A percentile compares a stretch with the other conserved stretches of the same genome.
Conservation (phyloP, 2,329 filamentous ascomycete species). For the Diplodia corticola region DNA sequence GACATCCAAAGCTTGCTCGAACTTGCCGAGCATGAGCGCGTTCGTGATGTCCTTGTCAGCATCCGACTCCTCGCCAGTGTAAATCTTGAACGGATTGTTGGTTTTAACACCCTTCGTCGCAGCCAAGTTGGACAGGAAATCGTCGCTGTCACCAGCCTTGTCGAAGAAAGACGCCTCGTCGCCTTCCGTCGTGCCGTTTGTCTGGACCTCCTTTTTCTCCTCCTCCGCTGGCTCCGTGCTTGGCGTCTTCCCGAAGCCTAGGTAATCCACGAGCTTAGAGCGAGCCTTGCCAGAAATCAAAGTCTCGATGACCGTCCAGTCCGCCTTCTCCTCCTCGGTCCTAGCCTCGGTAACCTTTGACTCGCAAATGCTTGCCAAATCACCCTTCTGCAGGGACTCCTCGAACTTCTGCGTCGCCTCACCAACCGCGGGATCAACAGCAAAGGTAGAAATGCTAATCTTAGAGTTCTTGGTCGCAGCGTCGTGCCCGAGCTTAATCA, state of each 20-base stretch:
- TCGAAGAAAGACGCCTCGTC: conserved; percentile 74
- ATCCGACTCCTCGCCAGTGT: conserved; percentile 77
- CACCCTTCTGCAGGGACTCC: conserved; percentile 72
- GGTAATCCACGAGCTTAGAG: conserved; percentile 79
- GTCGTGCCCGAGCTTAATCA: conserved; percentile 74
- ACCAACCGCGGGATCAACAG: conserved; percentile 82
- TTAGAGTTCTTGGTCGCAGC: conserved; percentile 66
- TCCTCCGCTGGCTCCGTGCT: conserved; percentile 49
- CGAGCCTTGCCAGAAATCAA: conserved; percentile 83
- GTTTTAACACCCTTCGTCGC: conserved; percentile 90
- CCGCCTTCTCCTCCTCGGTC: conserved; percentile 88
- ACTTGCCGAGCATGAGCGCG: conserved; percentile 85
- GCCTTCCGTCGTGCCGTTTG: conserved; percentile 44
- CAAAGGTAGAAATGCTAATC: conserved; percentile 82
- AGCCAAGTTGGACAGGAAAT: conserved; percentile 81
- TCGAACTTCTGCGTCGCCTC: conserved; percentile 85
- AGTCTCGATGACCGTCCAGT: conserved; percentile 93
- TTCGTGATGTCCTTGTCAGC: conserved; percentile 85
- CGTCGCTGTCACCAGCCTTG: conserved; percentile 69
- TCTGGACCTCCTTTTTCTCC: conserved; percentile 47
- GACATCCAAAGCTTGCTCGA: conserved; percentile 84
- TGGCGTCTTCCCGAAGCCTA: conserved; percentile 72
- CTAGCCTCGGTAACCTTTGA: conserved; percentile 72
- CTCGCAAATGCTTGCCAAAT: conserved; percentile 77
- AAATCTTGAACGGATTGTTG: conserved; percentile 90